Percentiles rank a stretch among this genome's conserved stretches.
These are phyloP conservation scores for Plasmodium billcollinsi DNA, from an alignment of 169 alveolate genomes.

Conservation along the genomic window DNA sequence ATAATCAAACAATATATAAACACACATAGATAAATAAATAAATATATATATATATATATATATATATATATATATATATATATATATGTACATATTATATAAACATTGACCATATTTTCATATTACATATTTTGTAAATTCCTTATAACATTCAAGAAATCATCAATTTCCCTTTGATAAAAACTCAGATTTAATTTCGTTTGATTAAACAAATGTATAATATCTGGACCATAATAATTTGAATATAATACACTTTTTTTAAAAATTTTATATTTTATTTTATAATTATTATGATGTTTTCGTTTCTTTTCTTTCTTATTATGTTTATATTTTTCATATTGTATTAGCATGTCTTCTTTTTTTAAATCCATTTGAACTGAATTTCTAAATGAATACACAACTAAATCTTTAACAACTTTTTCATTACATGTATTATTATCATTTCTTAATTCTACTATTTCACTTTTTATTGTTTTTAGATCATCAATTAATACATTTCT, in stretches of 20 bases:
- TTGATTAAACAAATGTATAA: slow-evolving; percentile 26
- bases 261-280: slow-evolving; percentile 29
- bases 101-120: not conserved
- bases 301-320: slow-evolving; percentile 31
- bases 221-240: slow-evolving; percentile 14
- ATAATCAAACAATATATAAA: not conserved
- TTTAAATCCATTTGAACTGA: slow-evolving; percentile 13
- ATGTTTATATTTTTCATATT: slow-evolving; percentile 47
- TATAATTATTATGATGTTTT: slow-evolving; percentile 4
- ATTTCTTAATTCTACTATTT: not conserved
- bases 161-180: slow-evolving; percentile 65
- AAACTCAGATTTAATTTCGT: slow-evolving; percentile 49
- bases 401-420: not conserved
- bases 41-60: not conserved
- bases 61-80: not conserved
- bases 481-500: not conserved
- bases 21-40: slow-evolving; percentile 5
- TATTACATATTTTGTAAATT: slow-evolving; percentile 72
- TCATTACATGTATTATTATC: slow-evolving; percentile 1
- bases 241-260: slow-evolving; percentile 65
- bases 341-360: slow-evolving; percentile 32
- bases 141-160: slow-evolving; percentile 58
- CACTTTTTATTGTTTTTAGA: not conserved
- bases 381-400: slow-evolving; percentile 1
- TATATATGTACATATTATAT: not conserved